phyloP scores from a whole-genome alignment of 164 flowering plant genomes.

The Paratinospora sagittata region DNA sequence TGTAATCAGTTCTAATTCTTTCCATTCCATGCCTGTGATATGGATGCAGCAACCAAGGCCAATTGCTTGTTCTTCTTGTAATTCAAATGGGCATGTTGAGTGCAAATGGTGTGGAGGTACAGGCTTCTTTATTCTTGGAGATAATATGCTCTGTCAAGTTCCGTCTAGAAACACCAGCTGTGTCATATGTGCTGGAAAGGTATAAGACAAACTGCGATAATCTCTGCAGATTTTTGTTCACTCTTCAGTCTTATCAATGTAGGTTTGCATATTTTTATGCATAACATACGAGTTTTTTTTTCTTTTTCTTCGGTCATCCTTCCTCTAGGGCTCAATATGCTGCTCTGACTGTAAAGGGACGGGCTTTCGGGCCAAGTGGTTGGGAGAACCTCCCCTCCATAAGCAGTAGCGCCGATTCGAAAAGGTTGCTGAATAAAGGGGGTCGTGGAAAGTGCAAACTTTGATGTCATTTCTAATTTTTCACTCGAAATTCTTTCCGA shows the following conservation, averaged over 20 bases:
- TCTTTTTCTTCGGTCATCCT: neutral
- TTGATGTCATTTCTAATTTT: neutral
- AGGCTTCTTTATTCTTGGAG: conserved; percentile 89
- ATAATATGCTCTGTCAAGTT: conserved; percentile 92
- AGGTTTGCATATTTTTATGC: neutral
- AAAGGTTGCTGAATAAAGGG: neutral
- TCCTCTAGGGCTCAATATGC: conserved; percentile 61
- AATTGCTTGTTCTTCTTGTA: conserved; percentile 61
- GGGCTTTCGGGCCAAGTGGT: conserved; percentile 94
- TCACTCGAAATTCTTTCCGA: neutral
- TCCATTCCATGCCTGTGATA: conserved; percentile 13
- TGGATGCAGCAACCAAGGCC: conserved; percentile 88
- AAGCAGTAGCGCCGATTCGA: conserved; percentile 20
- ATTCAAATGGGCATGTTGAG: conserved; percentile 78
- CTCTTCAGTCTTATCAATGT: neutral
- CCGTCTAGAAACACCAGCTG: conserved; percentile 79
- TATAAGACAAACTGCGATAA: conserved; percentile 13
- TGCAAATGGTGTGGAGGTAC: conserved; percentile 98
- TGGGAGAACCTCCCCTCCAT: conserved; percentile 55
- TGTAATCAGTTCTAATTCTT: conserved; percentile 84
- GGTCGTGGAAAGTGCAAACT: neutral
- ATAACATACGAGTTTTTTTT: neutral
- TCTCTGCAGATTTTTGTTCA: neutral
- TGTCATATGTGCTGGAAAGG: conserved; percentile 91
- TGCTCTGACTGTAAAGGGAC: conserved; percentile 92